Evolutionary conservation across 1,284 basidiomycete species (phyloP), one percentile per base, ranked within the genome.

Genomic region (Macrocystidia cucumis): DNA sequence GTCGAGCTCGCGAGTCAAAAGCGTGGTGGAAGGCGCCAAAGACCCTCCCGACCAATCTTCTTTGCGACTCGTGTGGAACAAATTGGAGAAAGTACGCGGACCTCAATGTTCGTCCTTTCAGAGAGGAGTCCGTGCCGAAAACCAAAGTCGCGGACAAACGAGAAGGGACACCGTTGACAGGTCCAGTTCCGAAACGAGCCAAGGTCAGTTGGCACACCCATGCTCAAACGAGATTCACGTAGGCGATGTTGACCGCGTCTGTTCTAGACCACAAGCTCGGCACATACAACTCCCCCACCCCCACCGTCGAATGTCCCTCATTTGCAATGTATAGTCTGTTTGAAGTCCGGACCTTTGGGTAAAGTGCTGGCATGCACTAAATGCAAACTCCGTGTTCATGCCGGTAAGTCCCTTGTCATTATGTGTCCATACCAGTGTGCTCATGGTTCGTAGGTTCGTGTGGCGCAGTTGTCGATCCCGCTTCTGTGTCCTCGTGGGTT

Each of bases 71-170:
- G 20, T 93, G 90, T 51, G 89, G 90, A 33, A 67, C 69, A 23
- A 78, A 75, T 46, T 93, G 89, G 79, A 67, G 90, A 44, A 92
- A 91, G 57, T 93, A 93, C 52, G 90, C 88, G 0, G 88, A 92
- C 48, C 60, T 88, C 27, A 85, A 81, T 47, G 78, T 84, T 12
- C 66, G 82, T 25, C 77, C 78, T 4, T 48, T 76, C 19, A 69
- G 84, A 14, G 86, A 88, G 39, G 84, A 86, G 28, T 62, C 67
- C 0, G 46, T 65, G 11, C 57, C 63, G 2, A 49, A 63, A 0
- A 63, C 62, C 30, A 72, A 68, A 44, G 37, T 50, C 4, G 48
- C 47, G 12, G 79, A 87, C 44, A 90, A 90, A 64, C 67, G 86
- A 20, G 86, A 89, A 50, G 84, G 82, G 12, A 86, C 86, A 0